Base-by-base conservation (phyloP, 176 grass and related monocot species). In the Hsuehochloa calcarea region DNA sequence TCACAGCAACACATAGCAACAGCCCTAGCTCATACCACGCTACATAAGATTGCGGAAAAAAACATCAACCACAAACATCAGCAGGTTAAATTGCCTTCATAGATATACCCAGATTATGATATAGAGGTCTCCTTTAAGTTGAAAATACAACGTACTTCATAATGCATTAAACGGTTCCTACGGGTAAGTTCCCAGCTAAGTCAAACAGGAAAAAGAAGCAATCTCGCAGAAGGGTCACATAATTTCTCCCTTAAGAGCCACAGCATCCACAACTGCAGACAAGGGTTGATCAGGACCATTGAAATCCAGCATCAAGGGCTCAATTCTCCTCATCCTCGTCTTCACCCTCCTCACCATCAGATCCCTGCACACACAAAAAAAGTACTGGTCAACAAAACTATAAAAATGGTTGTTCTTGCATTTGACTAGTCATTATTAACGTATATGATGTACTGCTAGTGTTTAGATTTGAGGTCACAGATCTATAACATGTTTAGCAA, bases 41-140 rank as follows among this genome's bases (percentile, higher is more conserved):
- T 5, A 43, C 19, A 23, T 0, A 75, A 49, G 22, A 47, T 5
- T 19, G 37, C 15, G 4, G 19, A 40, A 54, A 52, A 25, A 34
- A 55, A 68, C 25, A 26, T 25, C 23, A 38, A 45, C 7, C 45
- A 67, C 43, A 61, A 54, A 60, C 80, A 79, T 41, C 71, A 87
- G 34, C 85, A 75, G 25, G 81, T 91, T 74, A 87, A 80, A 84
- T 64, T 87, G 85, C 10, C 51, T 17, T 69, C 25, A 87, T 87
- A 87, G 47, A 84, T 90, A 87, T 90, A 87, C 68, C 51, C 49
- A 80, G 61, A 87, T 87, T 84, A 81, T 80, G 76, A 91, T 84
- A 87, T 91, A 70, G 80, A 65, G 20, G 70, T 75, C 75, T 75
- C 80, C 51, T 91, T 80, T 75, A 80, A 70, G 75, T 80, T 72